Evolutionary conservation across 169 alveolate species (phyloP).

Genomic region (Eimeria falciformis): DNA sequence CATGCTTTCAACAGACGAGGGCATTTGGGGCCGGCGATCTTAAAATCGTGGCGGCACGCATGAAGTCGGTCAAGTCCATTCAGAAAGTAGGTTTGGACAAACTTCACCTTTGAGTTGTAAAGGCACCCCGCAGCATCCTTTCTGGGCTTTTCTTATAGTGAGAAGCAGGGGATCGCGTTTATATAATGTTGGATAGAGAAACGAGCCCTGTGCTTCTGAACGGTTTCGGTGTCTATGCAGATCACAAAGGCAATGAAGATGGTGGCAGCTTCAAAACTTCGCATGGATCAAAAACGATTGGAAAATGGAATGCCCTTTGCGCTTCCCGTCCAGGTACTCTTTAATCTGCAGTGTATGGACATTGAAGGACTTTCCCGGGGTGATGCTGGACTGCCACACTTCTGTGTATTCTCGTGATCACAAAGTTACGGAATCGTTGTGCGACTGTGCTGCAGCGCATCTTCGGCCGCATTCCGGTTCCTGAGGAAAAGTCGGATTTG

Average conservation of each 20-base stretch:
- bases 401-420: too few species aligned
- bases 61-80: slow-evolving; percentile 94
- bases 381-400: too few species aligned
- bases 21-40: slow-evolving; percentile 69
- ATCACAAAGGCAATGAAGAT: slow-evolving; percentile 86
- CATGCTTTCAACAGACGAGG: slow-evolving; percentile 51
- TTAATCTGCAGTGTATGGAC: background rate
- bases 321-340: slow-evolving; percentile 81
- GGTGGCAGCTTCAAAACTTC: slow-evolving; percentile 97
- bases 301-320: slow-evolving; percentile 86
- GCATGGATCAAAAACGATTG: slow-evolving; percentile 90
- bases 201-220: too few species aligned
- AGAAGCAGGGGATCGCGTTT: too few species aligned
- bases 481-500: slow-evolving; percentile 44
- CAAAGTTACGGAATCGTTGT: too few species aligned
- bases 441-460: background rate
- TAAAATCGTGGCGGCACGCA: slow-evolving; percentile 89
- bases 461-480: slow-evolving; percentile 26
- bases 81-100: slow-evolving; percentile 89
- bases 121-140: background rate
- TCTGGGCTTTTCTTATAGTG: background rate
- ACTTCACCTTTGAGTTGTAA: slow-evolving; percentile 14
- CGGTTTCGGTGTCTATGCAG: slow-evolving; percentile 2
- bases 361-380: background rate
- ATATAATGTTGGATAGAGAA: too few species aligned